Base-by-base conservation (phyloP, 2,329 filamentous ascomycete species). In the Sclerotinia spermophila region DNA sequence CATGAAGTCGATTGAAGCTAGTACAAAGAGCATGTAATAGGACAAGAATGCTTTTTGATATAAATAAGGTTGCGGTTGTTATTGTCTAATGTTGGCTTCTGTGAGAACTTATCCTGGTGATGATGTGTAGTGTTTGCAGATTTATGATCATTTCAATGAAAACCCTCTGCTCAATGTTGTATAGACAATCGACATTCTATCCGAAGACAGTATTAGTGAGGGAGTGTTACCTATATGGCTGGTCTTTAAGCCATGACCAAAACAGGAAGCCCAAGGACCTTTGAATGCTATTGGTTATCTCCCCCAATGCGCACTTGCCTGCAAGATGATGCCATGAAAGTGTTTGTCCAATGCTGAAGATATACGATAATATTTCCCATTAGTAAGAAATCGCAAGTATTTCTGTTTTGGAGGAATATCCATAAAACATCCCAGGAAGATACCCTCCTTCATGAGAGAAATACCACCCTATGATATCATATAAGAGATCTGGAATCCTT, bases 401-500 rank as follows among this genome's bases (percentile, higher is more conserved):
- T 15, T 27, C n/a, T n/a, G n/a, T n/a, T 53, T 53, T 17, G 48
- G 13, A 27, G 27, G 27, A 53, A 27, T 30, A 3, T 17, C n/a
- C 13, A 53, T 27, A 8, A 27, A 53, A 53, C 2, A 27, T 53
- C 13, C 48, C 48, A 27, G 48, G 24, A 53, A 17, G 17, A 17
- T 17, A 30, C 15, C n/a, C 3, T n/a, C 4, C 5, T 53, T 3
- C n/a, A 17, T 17, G 15, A 53, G 27, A 15, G 3, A 6, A 27
- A 48, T 53, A 30, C 48, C n/a, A 53, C 48, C 48, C 15, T 53
- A 53, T 62, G 40, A 61, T 42, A 61, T 44, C 48, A 53, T 53
- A 53, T 7, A 15, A 17, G 5, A 8, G 27, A 27, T 17, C n/a
- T n/a, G n/a, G 13, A 17, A n/a, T 27, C n/a, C n/a, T 17, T 27